phyloP scores from a whole-genome alignment of 257 asterid species.

The Schizonepeta tenuifolia region DNA sequence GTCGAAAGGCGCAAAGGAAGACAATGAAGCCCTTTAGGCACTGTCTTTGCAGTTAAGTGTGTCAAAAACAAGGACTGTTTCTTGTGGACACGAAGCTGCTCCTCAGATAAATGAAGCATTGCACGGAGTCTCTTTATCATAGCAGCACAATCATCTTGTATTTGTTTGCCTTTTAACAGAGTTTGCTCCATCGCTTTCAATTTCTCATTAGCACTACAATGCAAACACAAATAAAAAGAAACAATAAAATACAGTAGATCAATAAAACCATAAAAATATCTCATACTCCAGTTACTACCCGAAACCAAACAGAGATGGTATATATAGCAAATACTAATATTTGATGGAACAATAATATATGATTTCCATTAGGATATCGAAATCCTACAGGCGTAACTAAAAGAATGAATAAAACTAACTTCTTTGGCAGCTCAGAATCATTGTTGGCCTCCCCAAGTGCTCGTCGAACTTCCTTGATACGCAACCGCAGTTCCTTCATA shows the following conservation, averaged over 20 bases:
- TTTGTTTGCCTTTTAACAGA: constrained; percentile 77
- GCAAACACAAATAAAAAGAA: neutral
- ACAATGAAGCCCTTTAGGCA: constrained; percentile 71
- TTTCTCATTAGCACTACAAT: constrained; percentile 72
- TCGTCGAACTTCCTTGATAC: constrained; percentile 76
- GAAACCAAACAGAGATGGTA: neutral
- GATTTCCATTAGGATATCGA: constrained; percentile 1
- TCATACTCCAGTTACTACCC: neutral
- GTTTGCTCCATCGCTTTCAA: constrained; percentile 82
- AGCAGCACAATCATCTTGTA: constrained; percentile 57
- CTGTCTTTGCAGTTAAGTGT: constrained; percentile 54
- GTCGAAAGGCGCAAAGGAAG: constrained; percentile 62
- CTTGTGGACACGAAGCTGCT: constrained; percentile 64
- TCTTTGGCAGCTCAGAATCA: constrained; percentile 82
- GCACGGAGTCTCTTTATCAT: constrained; percentile 65
- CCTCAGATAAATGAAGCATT: constrained; percentile 62
- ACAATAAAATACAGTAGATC: neutral
- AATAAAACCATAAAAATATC: constrained; percentile 1
- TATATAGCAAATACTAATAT: neutral
- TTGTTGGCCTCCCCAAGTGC: constrained; percentile 79
- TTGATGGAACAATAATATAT: neutral
- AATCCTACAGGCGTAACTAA: neutral
- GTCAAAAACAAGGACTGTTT: constrained; percentile 63
- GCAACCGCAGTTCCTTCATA: constrained; percentile 81
- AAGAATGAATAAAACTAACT: constrained; percentile 45